Conservation (phyloP, 345 rosid species). For the Cochlearia excelsa region DNA sequence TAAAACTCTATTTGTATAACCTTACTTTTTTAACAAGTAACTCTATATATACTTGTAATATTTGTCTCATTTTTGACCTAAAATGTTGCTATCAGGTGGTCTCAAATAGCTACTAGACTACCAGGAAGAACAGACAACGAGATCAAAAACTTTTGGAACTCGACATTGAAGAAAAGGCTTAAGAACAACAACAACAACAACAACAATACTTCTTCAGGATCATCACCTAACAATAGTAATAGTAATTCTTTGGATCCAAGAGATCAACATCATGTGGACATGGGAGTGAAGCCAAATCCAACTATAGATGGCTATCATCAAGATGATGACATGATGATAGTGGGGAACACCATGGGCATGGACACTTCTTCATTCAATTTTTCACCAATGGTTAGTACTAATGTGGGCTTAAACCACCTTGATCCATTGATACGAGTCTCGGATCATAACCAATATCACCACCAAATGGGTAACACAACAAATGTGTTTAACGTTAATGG, state of each 20-base stretch:
- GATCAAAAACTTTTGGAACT: constrained; percentile 94
- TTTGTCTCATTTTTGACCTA: too few relatives aligned
- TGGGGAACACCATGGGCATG: constrained; percentile 44
- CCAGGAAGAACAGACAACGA: constrained; percentile 93
- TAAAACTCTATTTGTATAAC: constrained; percentile 1
- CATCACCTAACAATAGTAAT: constrained; percentile 57
- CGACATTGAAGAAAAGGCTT: constrained; percentile 70
- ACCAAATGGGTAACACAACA: constrained; percentile 41
- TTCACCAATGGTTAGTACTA: constrained; percentile 23
- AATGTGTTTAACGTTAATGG: constrained; percentile 40
- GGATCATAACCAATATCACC: constrained; percentile 40
- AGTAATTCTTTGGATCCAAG: constrained; percentile 53
- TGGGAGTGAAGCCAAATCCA: constrained; percentile 39
- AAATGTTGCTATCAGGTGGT: constrained; percentile 54
- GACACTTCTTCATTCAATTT: constrained; percentile 51
- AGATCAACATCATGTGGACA: constrained; percentile 32
- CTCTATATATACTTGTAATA: too few relatives aligned
- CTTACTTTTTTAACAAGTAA: too few relatives aligned
- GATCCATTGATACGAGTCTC: constrained; percentile 40
- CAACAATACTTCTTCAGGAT: constrained; percentile 38
- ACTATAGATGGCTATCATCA: constrained; percentile 42
- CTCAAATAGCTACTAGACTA: constrained; percentile 87
- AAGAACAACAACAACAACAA: constrained; percentile 37
- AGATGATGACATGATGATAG: constrained; percentile 38
- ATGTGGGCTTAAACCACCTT: constrained; percentile 36